Evolutionary conservation across 257 asterid genomes (phyloP).

Genomic region (Catharanthus roseus): DNA sequence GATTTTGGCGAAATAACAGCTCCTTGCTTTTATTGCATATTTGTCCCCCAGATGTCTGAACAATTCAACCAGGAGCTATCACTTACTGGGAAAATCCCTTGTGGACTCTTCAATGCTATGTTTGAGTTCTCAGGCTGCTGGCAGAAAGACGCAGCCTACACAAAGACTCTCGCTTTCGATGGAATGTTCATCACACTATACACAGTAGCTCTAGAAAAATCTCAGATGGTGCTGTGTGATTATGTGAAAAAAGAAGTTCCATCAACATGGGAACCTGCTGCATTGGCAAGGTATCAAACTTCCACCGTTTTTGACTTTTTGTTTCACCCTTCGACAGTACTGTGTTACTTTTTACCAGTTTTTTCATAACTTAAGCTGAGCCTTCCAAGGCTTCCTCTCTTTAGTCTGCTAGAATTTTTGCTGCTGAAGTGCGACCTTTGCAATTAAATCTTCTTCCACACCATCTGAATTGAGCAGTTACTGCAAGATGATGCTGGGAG

Average conservation of each 20-base stretch:
- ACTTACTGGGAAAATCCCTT: slow-evolving; percentile 83
- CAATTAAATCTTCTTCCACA: neutral
- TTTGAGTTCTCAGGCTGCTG: slow-evolving; percentile 94
- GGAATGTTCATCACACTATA: slow-evolving; percentile 84
- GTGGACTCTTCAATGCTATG: slow-evolving; percentile 93
- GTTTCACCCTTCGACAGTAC: neutral
- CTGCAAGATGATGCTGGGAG: neutral
- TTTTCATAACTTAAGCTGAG: neutral
- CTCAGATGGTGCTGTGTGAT: slow-evolving; percentile 81
- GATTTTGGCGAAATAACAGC: neutral
- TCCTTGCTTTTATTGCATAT: neutral
- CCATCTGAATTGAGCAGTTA: neutral
- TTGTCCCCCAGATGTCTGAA: slow-evolving; percentile 83
- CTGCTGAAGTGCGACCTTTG: neutral
- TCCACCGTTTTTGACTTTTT: slow-evolving; percentile 8
- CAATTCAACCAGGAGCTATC: slow-evolving; percentile 90
- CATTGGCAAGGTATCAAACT: slow-evolving; percentile 71
- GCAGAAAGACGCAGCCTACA: slow-evolving; percentile 93
- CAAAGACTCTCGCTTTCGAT: slow-evolving; percentile 85
- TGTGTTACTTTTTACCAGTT: neutral
- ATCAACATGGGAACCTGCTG: slow-evolving; percentile 90
- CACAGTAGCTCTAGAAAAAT: slow-evolving; percentile 87
- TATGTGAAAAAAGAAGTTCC: slow-evolving; percentile 90
- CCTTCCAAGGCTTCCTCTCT: slow-evolving; percentile 6
- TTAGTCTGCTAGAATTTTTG: neutral